Conservation (phyloP, 768 basidiomycete species). For the Suillus americanus region DNA sequence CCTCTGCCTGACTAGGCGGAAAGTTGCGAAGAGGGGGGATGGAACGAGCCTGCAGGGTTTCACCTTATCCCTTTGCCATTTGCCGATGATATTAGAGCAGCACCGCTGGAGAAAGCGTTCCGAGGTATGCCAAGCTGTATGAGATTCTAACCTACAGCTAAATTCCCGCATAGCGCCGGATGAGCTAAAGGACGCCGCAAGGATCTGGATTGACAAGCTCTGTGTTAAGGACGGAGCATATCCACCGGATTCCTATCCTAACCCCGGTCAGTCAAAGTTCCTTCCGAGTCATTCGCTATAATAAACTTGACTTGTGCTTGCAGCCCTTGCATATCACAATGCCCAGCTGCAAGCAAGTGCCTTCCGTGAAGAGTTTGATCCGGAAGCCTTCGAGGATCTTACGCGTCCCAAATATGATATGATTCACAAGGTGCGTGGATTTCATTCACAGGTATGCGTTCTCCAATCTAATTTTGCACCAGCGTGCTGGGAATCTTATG, state of each 20-base stretch:
- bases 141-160: constrained; percentile 5
- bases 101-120: constrained; percentile 63
- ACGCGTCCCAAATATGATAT: constrained; percentile 74
- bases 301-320: constrained; percentile 5
- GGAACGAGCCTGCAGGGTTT: constrained; percentile 85
- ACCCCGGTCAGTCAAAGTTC: constrained; percentile 66
- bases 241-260: constrained; percentile 85
- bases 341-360: constrained; percentile 90
- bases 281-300: not conserved
- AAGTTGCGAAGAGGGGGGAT: constrained; percentile 64
- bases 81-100: constrained; percentile 88
- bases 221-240: constrained; percentile 78
- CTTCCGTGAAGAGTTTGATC: constrained; percentile 87
- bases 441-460: not conserved
- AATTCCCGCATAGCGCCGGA: constrained; percentile 54
- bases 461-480: constrained; percentile 9
- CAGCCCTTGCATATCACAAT: constrained; percentile 86
- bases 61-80: constrained; percentile 93
- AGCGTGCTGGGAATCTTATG: constrained; percentile 72
- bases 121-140: constrained; percentile 46
- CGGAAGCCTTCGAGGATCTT: constrained; percentile 75
- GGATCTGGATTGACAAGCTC: constrained; percentile 75
- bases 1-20: constrained; percentile 53
- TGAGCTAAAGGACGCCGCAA: constrained; percentile 63
- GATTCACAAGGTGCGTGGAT: constrained; percentile 69